Percentiles rank a stretch among this genome's conserved stretches.
Evolutionary conservation across 2,329 filamentous ascomycete genomes (phyloP).

Genomic region (Calonectria hawksworthii): DNA sequence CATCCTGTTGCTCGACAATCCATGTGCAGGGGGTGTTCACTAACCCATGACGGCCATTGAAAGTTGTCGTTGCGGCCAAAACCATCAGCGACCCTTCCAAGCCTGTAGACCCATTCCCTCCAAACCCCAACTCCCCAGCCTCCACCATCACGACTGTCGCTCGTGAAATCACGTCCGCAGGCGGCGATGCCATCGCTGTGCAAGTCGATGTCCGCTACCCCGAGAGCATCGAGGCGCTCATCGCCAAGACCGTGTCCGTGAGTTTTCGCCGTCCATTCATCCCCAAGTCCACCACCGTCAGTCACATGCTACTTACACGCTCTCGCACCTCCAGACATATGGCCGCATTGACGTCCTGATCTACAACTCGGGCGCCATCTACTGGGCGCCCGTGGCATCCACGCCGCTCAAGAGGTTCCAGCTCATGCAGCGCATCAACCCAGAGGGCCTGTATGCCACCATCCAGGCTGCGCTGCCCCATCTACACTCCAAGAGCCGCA

Average conservation of each 20-base stretch:
- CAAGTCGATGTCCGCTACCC: slow-evolving; percentile 78
- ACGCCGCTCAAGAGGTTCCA: slow-evolving; percentile 84
- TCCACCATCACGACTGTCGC: slow-evolving; percentile 87
- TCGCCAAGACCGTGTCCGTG: slow-evolving; percentile 67
- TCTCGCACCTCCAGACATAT: slow-evolving; percentile 58
- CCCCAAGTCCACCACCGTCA: neutral
- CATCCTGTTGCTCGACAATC: neutral
- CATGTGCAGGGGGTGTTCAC: neutral
- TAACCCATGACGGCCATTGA: neutral
- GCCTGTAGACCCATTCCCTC: slow-evolving; percentile 72
- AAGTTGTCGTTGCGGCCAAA: slow-evolving; percentile 83
- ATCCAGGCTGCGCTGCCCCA: slow-evolving; percentile 79
- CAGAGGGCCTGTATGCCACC: slow-evolving; percentile 80
- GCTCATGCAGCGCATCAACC: slow-evolving; percentile 82
- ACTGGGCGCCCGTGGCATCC: slow-evolving; percentile 82
- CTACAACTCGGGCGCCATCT: slow-evolving; percentile 90
- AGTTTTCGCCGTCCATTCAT: neutral
- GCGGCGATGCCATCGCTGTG: slow-evolving; percentile 75
- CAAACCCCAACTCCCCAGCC: slow-evolving; percentile 79
- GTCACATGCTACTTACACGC: slow-evolving; percentile 9
- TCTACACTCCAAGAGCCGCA: slow-evolving; percentile 71
- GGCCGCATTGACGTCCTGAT: slow-evolving; percentile 79
- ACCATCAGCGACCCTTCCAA: slow-evolving; percentile 74
- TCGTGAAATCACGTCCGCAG: slow-evolving; percentile 77
- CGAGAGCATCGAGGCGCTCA: slow-evolving; percentile 71